Percentiles rank a stretch among this genome's conserved stretches.
These are phyloP conservation scores for Puya raimondii DNA, from an alignment of 176 grass and related monocot genomes.

Conservation along the genomic window DNA sequence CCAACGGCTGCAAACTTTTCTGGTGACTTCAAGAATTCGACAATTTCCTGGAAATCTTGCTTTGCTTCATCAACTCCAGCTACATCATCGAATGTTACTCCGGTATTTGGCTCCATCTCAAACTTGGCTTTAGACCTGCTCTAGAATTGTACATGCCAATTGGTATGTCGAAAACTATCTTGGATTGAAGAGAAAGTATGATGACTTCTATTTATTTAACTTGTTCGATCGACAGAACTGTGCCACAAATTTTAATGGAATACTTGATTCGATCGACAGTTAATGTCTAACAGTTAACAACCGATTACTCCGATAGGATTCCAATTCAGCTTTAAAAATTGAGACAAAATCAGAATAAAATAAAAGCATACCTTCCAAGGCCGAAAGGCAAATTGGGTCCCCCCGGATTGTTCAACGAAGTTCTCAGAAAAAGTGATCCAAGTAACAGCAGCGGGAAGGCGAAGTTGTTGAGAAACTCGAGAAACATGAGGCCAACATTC, in stretches of 20 bases:
- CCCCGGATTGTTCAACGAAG: constrained; percentile 25
- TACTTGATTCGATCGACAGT: too few relatives aligned
- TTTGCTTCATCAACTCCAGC: constrained; percentile 77
- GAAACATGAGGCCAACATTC: constrained; percentile 28
- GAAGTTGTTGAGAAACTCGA: constrained; percentile 42
- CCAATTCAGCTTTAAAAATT: neutral
- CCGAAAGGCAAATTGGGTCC: constrained; percentile 51
- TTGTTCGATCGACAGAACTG: too few relatives aligned
- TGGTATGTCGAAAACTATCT: neutral
- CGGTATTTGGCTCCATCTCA: constrained; percentile 83
- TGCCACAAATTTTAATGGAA: too few relatives aligned
- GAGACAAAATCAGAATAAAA: neutral
- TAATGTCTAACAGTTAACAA: too few relatives aligned
- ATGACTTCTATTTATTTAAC: neutral
- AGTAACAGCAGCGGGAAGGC: constrained; percentile 58
- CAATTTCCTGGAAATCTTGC: constrained; percentile 87
- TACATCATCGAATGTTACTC: constrained; percentile 71
- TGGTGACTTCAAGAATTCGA: constrained; percentile 54
- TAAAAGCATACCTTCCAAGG: constrained; percentile 26
- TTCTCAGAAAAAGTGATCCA: constrained; percentile 36
- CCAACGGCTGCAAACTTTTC: constrained; percentile 68
- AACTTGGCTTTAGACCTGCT: constrained; percentile 69
- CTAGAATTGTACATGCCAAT: neutral
- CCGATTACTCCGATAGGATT: too few relatives aligned
- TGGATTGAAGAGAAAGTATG: neutral